Evolutionary conservation across 495 filamentous ascomycete genomes (phyloP).

Genomic region (Tuber melanosporum): DNA sequence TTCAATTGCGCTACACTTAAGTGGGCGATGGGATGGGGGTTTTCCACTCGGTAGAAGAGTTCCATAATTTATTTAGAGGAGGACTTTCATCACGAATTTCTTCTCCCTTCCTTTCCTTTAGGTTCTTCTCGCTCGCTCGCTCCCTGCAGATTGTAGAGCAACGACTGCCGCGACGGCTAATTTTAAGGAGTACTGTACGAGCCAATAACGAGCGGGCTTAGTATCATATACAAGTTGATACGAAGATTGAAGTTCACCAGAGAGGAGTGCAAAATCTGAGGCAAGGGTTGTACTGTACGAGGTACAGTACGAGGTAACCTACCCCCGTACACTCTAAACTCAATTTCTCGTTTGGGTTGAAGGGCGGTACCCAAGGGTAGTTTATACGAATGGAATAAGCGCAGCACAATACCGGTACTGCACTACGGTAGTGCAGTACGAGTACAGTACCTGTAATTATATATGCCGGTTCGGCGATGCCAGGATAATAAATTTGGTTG

Average conservation of each 20-base stretch:
- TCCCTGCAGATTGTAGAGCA: not conserved
- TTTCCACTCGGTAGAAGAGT: too few relatives aligned
- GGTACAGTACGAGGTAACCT: not conserved
- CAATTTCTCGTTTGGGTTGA: not conserved
- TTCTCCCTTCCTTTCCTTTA: not conserved
- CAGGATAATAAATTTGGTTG: too few relatives aligned
- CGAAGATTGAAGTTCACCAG: not conserved
- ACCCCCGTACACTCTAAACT: not conserved
- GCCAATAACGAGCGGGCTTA: not conserved
- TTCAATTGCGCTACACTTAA: not conserved
- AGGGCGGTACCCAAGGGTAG: not conserved
- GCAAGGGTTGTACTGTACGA: not conserved
- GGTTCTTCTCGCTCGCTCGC: too few relatives aligned
- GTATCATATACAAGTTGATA: not conserved
- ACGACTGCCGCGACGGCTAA: not conserved
- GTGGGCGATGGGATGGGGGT: not conserved
- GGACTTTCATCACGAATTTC: not conserved
- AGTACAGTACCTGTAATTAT: too few relatives aligned
- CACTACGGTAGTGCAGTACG: too few relatives aligned
- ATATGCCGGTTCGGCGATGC: too few relatives aligned
- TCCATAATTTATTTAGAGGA: too few relatives aligned
- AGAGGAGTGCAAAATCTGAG: not conserved
- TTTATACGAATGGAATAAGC: not conserved
- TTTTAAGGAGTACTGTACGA: not conserved
- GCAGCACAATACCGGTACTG: not conserved